Base-by-base conservation (phyloP, 805 yeast species). In the Kluyveromyces wickerhamii region DNA sequence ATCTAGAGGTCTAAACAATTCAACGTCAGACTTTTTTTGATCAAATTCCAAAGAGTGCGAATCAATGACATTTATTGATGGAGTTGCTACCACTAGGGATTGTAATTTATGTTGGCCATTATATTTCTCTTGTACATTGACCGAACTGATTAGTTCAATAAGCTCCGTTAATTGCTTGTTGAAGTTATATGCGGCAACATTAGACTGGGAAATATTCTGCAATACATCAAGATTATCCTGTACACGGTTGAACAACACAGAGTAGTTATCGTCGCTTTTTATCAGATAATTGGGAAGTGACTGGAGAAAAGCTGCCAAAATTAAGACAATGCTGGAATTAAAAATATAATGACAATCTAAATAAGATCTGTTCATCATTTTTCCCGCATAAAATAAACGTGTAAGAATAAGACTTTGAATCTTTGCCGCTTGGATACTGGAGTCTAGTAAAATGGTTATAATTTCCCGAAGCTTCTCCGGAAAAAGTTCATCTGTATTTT, bases 311-410 rank as follows among this genome's bases (percentile, higher is more conserved):
- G 39, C 41, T 7, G 46, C 42, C 12, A 45, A 35, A 17, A 43
- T 40, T 12, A 45, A 37, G 27, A 45, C 38, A 5, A 38, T 35
- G 8, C 45, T 37, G 2, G 49, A 41, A 30, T 39, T 45, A 27
- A 43, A 45, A 26, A 45, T 39, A 21, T 43, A 45, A 29, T 43
- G 49, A 26, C 45, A 43, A 28, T 45, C 49, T 27, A 45, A 22
- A 31, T 38, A 45, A 22, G 49, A 45, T 14, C 39, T 27, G 12
- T 32, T 41, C 9, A 40, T 43, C 43, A 43, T 39, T 21, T 40
- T 37, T 11, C 41, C 45, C 9, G 38, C 44, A 30, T 37, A 39
- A 25, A 41, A 42, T 2, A 45, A 32, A 14, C 35, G 40, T 3
- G 47, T 30, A 8, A 45, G 34, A 11, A 45, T 37, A 4, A 40